Evolutionary conservation across 2,329 filamentous ascomycete species (phyloP).

Genomic region (Huntiella bhutanensis): DNA sequence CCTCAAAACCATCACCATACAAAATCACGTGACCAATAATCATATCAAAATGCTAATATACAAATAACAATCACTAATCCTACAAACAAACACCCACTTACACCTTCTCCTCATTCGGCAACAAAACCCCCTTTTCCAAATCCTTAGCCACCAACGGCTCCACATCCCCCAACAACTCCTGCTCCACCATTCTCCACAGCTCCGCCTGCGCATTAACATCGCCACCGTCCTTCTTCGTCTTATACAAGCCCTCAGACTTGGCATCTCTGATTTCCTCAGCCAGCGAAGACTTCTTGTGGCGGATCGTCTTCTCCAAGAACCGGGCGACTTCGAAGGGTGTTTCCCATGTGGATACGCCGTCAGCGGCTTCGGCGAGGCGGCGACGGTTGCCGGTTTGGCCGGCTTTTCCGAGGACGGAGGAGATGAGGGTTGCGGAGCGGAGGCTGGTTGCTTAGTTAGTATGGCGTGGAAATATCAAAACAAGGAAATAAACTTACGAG

Average conservation of each 20-base stretch:
- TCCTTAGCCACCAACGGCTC: slow-evolving; percentile 8
- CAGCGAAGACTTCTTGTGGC: slow-evolving; percentile 6
- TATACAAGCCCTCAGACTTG: slow-evolving; percentile 7
- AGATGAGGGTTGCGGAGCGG: slow-evolving; percentile 63
- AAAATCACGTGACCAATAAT: background rate
- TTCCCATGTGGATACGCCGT: slow-evolving; percentile 45
- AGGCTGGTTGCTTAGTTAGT: slow-evolving; percentile 33
- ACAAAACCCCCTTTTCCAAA: slow-evolving; percentile 7
- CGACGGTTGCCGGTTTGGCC: slow-evolving; percentile 57
- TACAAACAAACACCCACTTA: background rate
- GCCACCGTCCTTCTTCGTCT: slow-evolving; percentile 9
- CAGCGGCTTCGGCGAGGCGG: slow-evolving; percentile 41
- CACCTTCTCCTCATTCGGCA: slow-evolving; percentile 4
- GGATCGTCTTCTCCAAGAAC: slow-evolving; percentile 19
- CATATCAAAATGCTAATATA: background rate
- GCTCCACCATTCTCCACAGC: slow-evolving; percentile 11
- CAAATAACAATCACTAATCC: background rate
- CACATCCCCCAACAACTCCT: slow-evolving; percentile 7
- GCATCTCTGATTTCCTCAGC: slow-evolving; percentile 7
- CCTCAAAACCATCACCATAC: background rate
- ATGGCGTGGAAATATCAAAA: slow-evolving; percentile 12
- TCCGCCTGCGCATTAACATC: slow-evolving; percentile 11
- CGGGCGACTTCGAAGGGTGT: slow-evolving; percentile 26
- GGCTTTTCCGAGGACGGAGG: slow-evolving; percentile 67
- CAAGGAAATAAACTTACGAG: slow-evolving; percentile 33